Percentiles rank a stretch among this genome's conserved stretches.
Conservation (phyloP, 2,329 filamentous ascomycete species). For the Aspergillus sp. region DNA sequence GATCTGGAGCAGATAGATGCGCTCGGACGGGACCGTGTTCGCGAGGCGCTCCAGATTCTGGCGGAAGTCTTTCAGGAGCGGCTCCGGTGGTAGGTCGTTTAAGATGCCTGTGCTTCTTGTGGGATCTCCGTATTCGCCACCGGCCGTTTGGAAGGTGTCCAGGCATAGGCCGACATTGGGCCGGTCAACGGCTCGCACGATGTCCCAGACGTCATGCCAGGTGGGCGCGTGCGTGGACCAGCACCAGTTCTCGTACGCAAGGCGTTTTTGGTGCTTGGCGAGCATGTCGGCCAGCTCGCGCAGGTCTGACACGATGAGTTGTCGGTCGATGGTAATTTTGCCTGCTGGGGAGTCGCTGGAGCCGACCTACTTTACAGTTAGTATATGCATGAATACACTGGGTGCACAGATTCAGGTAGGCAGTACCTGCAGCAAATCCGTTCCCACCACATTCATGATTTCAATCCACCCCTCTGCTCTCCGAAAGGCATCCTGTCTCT, state of each 20-base stretch:
- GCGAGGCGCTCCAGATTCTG: slow-evolving; percentile 50
- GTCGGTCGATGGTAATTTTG: slow-evolving; percentile 45
- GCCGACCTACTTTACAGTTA: slow-evolving; percentile 38
- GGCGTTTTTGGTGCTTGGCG: slow-evolving; percentile 46
- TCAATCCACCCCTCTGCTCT: slow-evolving; percentile 59
- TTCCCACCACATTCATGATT: slow-evolving; percentile 62
- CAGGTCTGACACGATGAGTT: slow-evolving; percentile 53
- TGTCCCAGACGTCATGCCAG: slow-evolving; percentile 63
- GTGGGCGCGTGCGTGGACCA: slow-evolving; percentile 63
- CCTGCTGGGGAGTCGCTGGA: slow-evolving; percentile 54
- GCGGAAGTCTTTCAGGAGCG: slow-evolving; percentile 45
- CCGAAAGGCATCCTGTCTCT: slow-evolving; percentile 55
- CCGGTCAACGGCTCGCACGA: slow-evolving; percentile 55
- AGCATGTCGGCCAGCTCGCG: slow-evolving; percentile 56
- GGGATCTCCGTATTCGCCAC: slow-evolving; percentile 65
- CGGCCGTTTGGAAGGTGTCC: slow-evolving; percentile 68
- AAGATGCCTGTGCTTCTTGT: slow-evolving; percentile 54
- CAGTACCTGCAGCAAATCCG: slow-evolving; percentile 60
- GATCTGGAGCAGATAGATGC: slow-evolving; percentile 68
- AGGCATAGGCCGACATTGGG: slow-evolving; percentile 66
- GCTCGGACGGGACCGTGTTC: slow-evolving; percentile 53
- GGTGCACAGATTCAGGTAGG: background rate
- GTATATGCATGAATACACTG: background rate
- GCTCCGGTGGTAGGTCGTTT: slow-evolving; percentile 39
- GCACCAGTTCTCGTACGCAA: slow-evolving; percentile 78